phyloP scores from a whole-genome alignment of 352 stramenopile species.

The Phytophthora podocarpi region DNA sequence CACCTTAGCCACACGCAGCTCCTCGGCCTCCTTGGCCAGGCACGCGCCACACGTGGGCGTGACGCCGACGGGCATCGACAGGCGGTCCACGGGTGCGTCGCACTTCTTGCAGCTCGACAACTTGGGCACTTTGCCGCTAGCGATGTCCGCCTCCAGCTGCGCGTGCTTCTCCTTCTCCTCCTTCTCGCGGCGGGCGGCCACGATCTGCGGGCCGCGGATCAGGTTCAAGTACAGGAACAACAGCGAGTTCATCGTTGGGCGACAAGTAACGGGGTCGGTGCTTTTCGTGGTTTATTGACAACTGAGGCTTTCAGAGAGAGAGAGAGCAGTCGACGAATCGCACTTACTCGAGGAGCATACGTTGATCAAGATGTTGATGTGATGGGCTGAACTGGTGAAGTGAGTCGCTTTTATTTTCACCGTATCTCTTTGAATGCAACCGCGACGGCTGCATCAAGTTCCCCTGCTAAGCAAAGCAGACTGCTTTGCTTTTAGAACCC shows the following conservation, averaged over 20 bases:
- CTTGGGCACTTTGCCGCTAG: conserved; percentile 50
- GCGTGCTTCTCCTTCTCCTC: conserved; percentile 55
- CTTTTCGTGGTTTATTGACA: conserved; percentile 26
- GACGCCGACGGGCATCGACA: conserved; percentile 31
- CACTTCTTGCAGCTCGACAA: conserved; percentile 81
- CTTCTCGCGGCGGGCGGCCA: conserved; percentile 50
- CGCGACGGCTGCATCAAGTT: no score
- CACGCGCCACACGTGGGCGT: conserved; percentile 55
- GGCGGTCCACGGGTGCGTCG: conserved; percentile 53
- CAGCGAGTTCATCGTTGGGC: conserved; percentile 68
- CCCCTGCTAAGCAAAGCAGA: no score
- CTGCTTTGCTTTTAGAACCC: neutral
- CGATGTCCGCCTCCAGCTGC: conserved; percentile 54
- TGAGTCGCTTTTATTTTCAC: conserved; percentile 20
- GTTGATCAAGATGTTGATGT: conserved; percentile 8
- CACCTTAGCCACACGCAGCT: conserved; percentile 30
- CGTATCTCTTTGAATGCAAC: conserved; percentile 16
- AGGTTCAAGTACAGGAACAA: conserved; percentile 82
- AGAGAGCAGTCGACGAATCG: conserved; percentile 23
- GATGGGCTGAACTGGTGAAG: conserved; percentile 33
- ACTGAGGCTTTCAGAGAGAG: conserved; percentile 18
- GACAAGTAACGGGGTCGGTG: neutral
- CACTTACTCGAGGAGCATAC: conserved; percentile 5
- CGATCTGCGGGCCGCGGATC: conserved; percentile 64
- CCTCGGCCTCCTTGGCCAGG: conserved; percentile 33